Percentiles rank a stretch among this genome's conserved stretches.
These are phyloP conservation scores for Blastobotrys robertii DNA, from an alignment of 805 yeast genomes.

Conservation along the genomic window DNA sequence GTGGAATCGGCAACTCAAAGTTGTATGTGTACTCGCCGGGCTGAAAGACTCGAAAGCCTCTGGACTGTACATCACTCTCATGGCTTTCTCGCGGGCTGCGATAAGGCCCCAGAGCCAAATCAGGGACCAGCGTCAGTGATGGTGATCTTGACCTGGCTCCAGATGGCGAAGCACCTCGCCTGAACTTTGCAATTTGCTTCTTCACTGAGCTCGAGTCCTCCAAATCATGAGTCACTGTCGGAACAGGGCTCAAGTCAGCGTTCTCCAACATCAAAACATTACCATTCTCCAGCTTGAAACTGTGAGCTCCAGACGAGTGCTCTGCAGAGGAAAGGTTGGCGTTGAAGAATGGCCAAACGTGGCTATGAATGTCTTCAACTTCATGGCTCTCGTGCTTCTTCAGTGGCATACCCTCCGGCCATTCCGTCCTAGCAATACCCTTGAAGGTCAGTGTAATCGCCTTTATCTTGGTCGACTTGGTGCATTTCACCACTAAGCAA, in stretches of 20 bases:
- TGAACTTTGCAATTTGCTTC: conserved; percentile 14
- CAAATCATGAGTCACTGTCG: neutral
- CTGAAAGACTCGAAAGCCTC: conserved; percentile 43
- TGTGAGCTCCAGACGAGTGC: conserved; percentile 36
- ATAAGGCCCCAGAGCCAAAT: conserved; percentile 19
- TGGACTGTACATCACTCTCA: conserved; percentile 16
- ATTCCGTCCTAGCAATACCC: conserved; percentile 70
- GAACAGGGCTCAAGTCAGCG: neutral
- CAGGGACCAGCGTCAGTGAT: conserved; percentile 1
- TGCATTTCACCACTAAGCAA: conserved; percentile 54
- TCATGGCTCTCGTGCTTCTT: conserved; percentile 61
- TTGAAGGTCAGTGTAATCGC: conserved; percentile 49
- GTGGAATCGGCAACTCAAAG: conserved; percentile 80
- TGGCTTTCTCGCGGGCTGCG: conserved; percentile 18
- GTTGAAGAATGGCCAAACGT: conserved; percentile 84
- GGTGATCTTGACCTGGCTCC: conserved; percentile 2
- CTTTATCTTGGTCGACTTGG: conserved; percentile 65
- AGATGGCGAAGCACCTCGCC: conserved; percentile 17
- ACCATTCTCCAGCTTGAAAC: conserved; percentile 16
- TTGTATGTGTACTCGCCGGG: conserved; percentile 92
- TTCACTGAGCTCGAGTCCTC: conserved; percentile 7
- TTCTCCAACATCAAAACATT: conserved; percentile 8
- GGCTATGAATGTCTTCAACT: conserved; percentile 54
- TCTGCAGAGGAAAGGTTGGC: conserved; percentile 31
- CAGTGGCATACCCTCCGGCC: conserved; percentile 98